Conservation (phyloP, 2,329 filamentous ascomycete genomes). For the Rutstroemia sp. region DNA sequence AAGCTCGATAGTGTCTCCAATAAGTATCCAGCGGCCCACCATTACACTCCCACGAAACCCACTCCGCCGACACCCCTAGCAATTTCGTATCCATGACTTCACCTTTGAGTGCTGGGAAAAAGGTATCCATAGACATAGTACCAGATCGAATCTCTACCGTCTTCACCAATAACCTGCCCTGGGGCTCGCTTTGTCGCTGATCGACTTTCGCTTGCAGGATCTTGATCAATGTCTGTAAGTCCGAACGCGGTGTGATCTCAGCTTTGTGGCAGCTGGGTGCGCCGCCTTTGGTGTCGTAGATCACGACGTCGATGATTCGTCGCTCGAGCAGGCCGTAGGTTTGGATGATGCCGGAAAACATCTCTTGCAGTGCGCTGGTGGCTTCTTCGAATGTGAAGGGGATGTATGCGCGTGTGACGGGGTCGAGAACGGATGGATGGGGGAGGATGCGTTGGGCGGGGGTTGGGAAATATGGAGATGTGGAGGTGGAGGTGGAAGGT, state of each 20-base stretch:
- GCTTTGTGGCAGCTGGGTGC: background rate
- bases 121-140: background rate
- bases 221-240: background rate
- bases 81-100: background rate
- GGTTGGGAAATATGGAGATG: background rate
- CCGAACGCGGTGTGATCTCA: background rate
- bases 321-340: background rate
- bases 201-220: background rate
- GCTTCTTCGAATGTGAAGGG: background rate
- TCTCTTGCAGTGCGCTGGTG: background rate
- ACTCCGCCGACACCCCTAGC: background rate
- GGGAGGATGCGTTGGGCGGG: background rate
- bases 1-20: background rate
- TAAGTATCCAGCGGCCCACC: conserved; percentile 2
- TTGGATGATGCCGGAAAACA: background rate
- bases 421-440: background rate
- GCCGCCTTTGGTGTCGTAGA: conserved; percentile 2
- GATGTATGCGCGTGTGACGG: background rate
- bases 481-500: background rate
- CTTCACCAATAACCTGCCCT: background rate
- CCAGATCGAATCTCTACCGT: conserved; percentile 2
- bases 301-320: background rate
- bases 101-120: conserved; percentile 3
- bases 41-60: conserved; percentile 4
- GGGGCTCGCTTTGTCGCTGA: background rate